Evolutionary conservation across 2,329 filamentous ascomycete species (phyloP), one percentile per base, ranked within the genome.

Genomic region (Biscogniauxia marginata): DNA sequence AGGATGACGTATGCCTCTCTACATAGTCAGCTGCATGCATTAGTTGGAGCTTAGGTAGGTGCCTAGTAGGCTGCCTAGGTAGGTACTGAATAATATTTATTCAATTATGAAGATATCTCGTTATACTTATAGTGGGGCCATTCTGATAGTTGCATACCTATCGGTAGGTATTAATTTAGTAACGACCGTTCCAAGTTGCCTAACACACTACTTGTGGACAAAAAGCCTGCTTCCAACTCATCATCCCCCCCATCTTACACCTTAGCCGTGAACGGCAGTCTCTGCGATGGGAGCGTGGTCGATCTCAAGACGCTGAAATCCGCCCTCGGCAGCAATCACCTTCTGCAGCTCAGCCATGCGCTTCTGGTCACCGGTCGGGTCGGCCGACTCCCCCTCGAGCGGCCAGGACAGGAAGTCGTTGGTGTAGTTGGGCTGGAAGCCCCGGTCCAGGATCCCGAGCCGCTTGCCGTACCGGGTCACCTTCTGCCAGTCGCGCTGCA

Each of bases 381-480:
- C 88, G 45, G 72, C 70, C 0, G 86, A 88, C 50, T 90, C 88
- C 0, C 71, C 77, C 39, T 85, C 85, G 7, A 90, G 76, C 1
- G 72, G 67, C 89, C 89, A 92, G 21, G 77, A 78, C 24, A 92
- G 75, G 70, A 84, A 90, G 62, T 83, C 75, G 63, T 91, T 91
- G 64, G 87, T 91, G 73, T 90, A 91, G 77, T 92, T 92, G 13
- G 88, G 83, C 68, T 75, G 71, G 66, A 91, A 92, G 62, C 68
- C 71, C 16, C 78, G 76, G n/a, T 81, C 78, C 56, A 92, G 69
- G 21, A 92, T 85, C 3, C 83, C 86, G 2, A 92, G 78, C 3
- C 88, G 79, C 79, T 91, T 90, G 25, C 89, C 88, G 68, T 92
- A 92, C 61, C 78, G 80, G 47, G 89, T 91, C 9, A 91, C 89